Evolutionary conservation across 2,329 filamentous ascomycete genomes (phyloP), one percentile per base, ranked within the genome.

Genomic region (Botryotinia convoluta): DNA sequence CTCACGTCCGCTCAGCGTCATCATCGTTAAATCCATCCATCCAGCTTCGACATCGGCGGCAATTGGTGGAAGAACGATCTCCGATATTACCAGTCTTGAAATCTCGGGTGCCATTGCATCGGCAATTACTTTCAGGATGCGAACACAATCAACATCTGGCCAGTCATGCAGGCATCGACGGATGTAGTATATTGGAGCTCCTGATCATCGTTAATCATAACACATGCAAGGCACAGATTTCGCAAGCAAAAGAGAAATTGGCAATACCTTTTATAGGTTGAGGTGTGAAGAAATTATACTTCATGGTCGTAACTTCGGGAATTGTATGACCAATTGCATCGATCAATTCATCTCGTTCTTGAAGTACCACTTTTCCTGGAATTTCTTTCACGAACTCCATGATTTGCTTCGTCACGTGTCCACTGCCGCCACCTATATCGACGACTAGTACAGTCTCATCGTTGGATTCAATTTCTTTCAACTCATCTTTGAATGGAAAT

Each of bases 361-460:
- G 82, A 4, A 86, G 75, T 16, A 85, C 77, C 6, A 85, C 75
- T 8, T 79, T 76, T 0, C 82, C 81, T 2, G 77, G 75, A 3
- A 84, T 72, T 45, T 78, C 67, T 5, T 82, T 81, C 69, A 79
- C 81, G 35, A 77, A 79, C 29, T 77, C 74, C 59, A 77, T 79
- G 12, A 85, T 77, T 7, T 77, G 74, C 7, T 77, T 76, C n/a
- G 80, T 80, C 64, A 83, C 82, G n/a, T 85, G 82, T 0, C 84
- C 84, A 14, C 79, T 77, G 1, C 81, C 82, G 57, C 84, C 83
- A 16, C 83, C 83, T 18, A 85, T 78, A 74, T 85, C 83, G 3
- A 85, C 83, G 63, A 84, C 48, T 65, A 78, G 61, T 12, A 81
- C 79, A 39, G 75, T 78, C 22, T 77, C 75, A 44, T 79, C 74